Percentiles rank a stretch among this genome's conserved stretches.
Evolutionary conservation across 2,329 filamentous ascomycete genomes (phyloP).

Genomic region (Ceratocystis ficicola): DNA sequence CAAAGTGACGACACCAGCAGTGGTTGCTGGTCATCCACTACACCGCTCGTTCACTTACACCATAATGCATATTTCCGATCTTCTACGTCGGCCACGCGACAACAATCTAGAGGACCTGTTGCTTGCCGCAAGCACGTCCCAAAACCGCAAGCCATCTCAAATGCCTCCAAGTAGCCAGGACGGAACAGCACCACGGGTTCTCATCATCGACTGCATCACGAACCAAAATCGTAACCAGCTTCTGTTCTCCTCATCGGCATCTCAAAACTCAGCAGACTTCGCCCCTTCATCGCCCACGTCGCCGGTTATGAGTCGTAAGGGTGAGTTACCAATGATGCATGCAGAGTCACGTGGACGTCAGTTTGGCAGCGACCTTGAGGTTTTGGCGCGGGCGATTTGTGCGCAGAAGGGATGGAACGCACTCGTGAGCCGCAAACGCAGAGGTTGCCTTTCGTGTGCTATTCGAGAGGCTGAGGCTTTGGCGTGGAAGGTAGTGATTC

Average conservation of each 20-base stretch:
- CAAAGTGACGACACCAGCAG: conserved; percentile 35
- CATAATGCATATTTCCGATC: conserved; percentile 45
- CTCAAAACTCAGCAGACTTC: not conserved
- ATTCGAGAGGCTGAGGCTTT: conserved; percentile 62
- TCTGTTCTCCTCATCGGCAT: not conserved
- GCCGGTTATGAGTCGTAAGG: conserved; percentile 19
- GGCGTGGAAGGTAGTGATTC: conserved; percentile 55
- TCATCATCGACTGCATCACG: conserved; percentile 53
- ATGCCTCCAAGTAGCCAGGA: conserved; percentile 26
- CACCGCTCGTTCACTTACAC: conserved; percentile 52
- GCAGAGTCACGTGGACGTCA: conserved; percentile 45
- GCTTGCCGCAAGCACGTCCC: conserved; percentile 26
- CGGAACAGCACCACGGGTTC: conserved; percentile 33
- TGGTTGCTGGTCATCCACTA: conserved; percentile 48
- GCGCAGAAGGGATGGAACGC: conserved; percentile 64
- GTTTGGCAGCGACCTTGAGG: conserved; percentile 53
- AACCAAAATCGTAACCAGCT: conserved; percentile 36
- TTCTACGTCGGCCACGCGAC: conserved; percentile 36
- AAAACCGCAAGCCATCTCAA: conserved; percentile 26
- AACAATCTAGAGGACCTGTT: conserved; percentile 39
- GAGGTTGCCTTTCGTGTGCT: conserved; percentile 61
- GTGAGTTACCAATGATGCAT: conserved; percentile 39
- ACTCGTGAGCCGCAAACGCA: conserved; percentile 51
- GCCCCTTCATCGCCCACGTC: conserved; percentile 27
- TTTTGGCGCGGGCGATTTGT: conserved; percentile 60